phyloP scores from a whole-genome alignment of 345 rosid genomes.

The Dimocarpus longan region DNA sequence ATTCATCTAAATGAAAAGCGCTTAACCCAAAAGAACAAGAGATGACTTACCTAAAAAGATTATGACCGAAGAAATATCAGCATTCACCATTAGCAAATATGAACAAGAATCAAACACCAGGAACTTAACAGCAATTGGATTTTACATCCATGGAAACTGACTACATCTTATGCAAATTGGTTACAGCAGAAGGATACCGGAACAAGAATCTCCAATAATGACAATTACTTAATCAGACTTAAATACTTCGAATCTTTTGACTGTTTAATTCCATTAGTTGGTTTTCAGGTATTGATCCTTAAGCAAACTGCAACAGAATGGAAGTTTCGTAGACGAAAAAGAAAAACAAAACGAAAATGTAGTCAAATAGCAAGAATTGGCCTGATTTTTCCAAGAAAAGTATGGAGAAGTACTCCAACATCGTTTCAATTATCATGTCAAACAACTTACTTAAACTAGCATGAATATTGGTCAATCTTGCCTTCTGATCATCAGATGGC shows the following conservation, averaged over 20 bases:
- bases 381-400: background rate
- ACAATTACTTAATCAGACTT: too few species aligned
- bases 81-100: background rate
- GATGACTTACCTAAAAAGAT: background rate
- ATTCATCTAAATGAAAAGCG: background rate
- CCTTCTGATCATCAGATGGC: too few species aligned
- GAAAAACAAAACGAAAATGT: too few species aligned
- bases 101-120: background rate
- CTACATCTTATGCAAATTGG: too few species aligned
- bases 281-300: background rate
- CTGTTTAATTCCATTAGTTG: background rate
- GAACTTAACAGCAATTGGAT: too few species aligned
- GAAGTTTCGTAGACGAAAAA: background rate
- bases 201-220: too few species aligned
- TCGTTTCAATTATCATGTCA: too few species aligned
- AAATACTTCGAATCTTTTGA: too few species aligned
- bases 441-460: too few species aligned
- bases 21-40: background rate
- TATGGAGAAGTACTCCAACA: background rate
- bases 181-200: too few species aligned
- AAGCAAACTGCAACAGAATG: background rate
- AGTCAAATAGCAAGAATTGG: background rate
- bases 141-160: too few species aligned
- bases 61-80: background rate
- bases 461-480: too few species aligned